These are phyloP conservation scores for Actinidia chinensis DNA, from an alignment of 179 eudicot genomes.

Conservation along the genomic window DNA sequence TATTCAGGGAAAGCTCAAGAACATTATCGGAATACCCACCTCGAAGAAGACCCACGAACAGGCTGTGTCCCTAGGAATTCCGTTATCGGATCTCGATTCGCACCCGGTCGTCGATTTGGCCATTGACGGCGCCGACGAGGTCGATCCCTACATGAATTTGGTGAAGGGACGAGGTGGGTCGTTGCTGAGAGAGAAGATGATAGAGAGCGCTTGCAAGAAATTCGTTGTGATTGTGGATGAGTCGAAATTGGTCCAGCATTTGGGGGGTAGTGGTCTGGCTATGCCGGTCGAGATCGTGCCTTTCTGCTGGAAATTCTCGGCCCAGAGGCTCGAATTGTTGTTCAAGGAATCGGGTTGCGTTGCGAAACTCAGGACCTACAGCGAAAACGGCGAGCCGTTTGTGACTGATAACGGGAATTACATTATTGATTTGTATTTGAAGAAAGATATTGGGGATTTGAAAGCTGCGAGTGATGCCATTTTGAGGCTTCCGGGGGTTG, in stretches of 20 bases:
- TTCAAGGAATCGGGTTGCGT: slow-evolving; percentile 45
- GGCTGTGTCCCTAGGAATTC: slow-evolving; percentile 69
- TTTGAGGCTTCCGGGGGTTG: slow-evolving; percentile 75
- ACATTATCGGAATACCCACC: slow-evolving; percentile 82
- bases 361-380: slow-evolving; percentile 41
- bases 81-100: slow-evolving; percentile 65
- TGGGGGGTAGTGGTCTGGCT: slow-evolving; percentile 63
- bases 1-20: slow-evolving; percentile 53
- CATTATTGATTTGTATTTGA: slow-evolving; percentile 70
- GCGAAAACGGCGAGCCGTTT: slow-evolving; percentile 34
- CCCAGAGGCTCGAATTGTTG: slow-evolving; percentile 34
- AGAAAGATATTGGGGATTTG: slow-evolving; percentile 76
- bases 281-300: slow-evolving; percentile 67
- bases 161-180: slow-evolving; percentile 68
- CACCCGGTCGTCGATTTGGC: slow-evolving; percentile 65
- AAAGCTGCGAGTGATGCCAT: slow-evolving; percentile 68
- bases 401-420: slow-evolving; percentile 79
- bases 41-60: slow-evolving; percentile 76
- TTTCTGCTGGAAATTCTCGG: slow-evolving; percentile 58
- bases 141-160: slow-evolving; percentile 56
- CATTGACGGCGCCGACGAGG: slow-evolving; percentile 72
- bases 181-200: slow-evolving; percentile 59
- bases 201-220: slow-evolving; percentile 54
- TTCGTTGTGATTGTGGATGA: slow-evolving; percentile 66
- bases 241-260: slow-evolving; percentile 47